phyloP scores from a whole-genome alignment of 2,329 filamentous ascomycete genomes.

The Pyrenophora seminiperda region DNA sequence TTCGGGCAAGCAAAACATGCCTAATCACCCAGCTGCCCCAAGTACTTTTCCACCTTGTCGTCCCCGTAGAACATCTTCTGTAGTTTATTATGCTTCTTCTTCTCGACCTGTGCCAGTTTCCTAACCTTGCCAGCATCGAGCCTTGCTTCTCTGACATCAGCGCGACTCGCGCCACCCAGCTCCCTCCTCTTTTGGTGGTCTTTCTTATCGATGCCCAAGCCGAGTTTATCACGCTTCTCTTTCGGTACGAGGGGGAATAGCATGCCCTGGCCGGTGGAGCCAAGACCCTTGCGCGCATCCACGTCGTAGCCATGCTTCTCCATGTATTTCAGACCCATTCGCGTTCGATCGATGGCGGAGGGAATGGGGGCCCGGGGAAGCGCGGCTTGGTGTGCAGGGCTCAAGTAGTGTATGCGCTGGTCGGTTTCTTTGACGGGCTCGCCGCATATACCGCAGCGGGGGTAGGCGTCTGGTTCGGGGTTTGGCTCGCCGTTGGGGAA shows the following conservation, averaged over 20 bases:
- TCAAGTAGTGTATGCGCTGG: conserved; percentile 59
- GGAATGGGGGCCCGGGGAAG: conserved; percentile 73
- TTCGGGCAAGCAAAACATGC: background rate
- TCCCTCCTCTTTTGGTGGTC: conserved; percentile 48
- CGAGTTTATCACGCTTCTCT: conserved; percentile 75
- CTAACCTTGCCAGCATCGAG: conserved; percentile 74
- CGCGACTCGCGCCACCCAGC: conserved; percentile 44
- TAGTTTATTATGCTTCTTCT: conserved; percentile 66
- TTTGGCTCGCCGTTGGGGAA: conserved; percentile 52
- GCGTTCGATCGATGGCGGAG: conserved; percentile 70
- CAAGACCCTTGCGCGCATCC: conserved; percentile 73
- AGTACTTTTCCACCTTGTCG: conserved; percentile 76
- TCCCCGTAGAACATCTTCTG: conserved; percentile 74
- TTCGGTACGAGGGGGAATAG: conserved; percentile 74
- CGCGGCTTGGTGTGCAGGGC: conserved; percentile 72
- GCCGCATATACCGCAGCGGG: conserved; percentile 45
- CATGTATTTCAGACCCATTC: conserved; percentile 72
- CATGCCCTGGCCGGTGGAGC: conserved; percentile 70
- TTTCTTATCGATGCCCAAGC: conserved; percentile 65
- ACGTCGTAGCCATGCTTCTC: conserved; percentile 75
- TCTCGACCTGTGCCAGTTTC: conserved; percentile 65
- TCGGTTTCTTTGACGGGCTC: conserved; percentile 37
- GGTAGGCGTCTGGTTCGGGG: conserved; percentile 26
- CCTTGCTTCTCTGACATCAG: conserved; percentile 40
- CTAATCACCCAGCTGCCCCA: conserved; percentile 53